Evolutionary conservation across 2,329 filamentous ascomycete species (phyloP), one percentile per base, ranked within the genome.

Genomic region (Talaromyces amestolkiae): DNA sequence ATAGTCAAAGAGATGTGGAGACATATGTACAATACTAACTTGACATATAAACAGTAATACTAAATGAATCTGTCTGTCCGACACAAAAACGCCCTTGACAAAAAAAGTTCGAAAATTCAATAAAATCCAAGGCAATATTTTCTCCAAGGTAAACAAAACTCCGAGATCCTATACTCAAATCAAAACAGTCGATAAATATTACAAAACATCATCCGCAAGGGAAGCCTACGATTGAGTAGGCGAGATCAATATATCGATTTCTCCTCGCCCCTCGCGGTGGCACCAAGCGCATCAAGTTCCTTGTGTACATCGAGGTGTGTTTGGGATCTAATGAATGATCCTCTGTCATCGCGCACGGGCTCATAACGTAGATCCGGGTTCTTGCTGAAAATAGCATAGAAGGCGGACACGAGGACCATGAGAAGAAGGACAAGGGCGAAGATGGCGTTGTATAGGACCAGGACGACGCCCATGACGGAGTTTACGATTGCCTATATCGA

Each of bases 291-390:
- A 76, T 97, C 93, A 58, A 97, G 85, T 79, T 97, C 93, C n/a
- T 64, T 64, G 35, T 60, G 41, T 8, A 92, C 96, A 5, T 90
- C 86, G 59, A 97, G 82, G 73, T 94, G 89, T 3, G 91, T 91
- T 77, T 96, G 91, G 11, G 93, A 97, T 22, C 47, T 5, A 88
- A 97, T 97, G 81, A 98, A 97, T 6, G 93, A 97, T 61, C 92
- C 92, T 72, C 94, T 90, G 78, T 98, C 94, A 73, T 98, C 94
- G 63, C 91, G 90, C 92, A 97, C 97, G 72, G 92, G 93, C 79
- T 96, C 92, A 80, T 98, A 98, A 68, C 93, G 89, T 43, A 91
- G 91, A 76, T 98, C 94, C 22, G 94, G 94, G 80, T 97, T 96
- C 85, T 96, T 96, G 68, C 92, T 91, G 76, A 93, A 87, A 73